Evolutionary conservation across 2,329 filamentous ascomycete species (phyloP), one percentile per base, ranked within the genome.

Genomic region (Fusarium austroafricanum): DNA sequence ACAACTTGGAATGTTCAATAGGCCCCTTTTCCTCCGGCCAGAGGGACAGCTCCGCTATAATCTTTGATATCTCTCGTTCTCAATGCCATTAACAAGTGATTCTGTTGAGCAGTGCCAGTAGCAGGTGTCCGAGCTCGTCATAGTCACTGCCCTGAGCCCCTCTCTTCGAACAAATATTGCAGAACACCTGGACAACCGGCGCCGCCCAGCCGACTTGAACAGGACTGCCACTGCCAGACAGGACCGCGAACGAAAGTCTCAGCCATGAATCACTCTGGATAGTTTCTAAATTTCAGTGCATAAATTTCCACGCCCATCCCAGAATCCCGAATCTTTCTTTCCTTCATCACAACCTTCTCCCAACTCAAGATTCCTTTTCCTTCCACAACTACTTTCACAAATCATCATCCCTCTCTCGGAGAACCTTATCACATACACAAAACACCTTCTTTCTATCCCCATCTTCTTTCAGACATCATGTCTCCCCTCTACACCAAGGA

Each of bases 61-160:
- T 33, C 31, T 33, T 15, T 10, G 3, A 2, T 6, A 10, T 14
- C 3, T 1, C 20, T 3, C 3, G 10, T n/a, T 5, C 2, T 3
- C 23, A 21, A 14, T 6, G 0, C 5, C 9, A 14, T 3, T 2
- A 12, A 7, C 1, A 10, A 14, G 0, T 3, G 3, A 29, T 17
- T 11, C 10, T 20, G 2, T 4, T 10, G 12, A 9, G 9, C 20
- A 26, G 20, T 47, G 11, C 2, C 15, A 37, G 5, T 1, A 5
- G 9, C 15, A 10, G 4, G 5, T 39, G 14, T 7, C 10, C 3
- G n/a, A 39, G n/a, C n/a, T 39, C 37, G 10, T 20, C 3, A 10
- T 10, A 6, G n/a, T 6, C 5, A 5, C 10, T 29, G 10, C 23
- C 12, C 10, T 21, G 2, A n/a, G 18, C 14, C 21, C 12, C 20